Base-by-base conservation (phyloP, 2,329 filamentous ascomycete genomes). In the Cladobotryum protrusum region DNA sequence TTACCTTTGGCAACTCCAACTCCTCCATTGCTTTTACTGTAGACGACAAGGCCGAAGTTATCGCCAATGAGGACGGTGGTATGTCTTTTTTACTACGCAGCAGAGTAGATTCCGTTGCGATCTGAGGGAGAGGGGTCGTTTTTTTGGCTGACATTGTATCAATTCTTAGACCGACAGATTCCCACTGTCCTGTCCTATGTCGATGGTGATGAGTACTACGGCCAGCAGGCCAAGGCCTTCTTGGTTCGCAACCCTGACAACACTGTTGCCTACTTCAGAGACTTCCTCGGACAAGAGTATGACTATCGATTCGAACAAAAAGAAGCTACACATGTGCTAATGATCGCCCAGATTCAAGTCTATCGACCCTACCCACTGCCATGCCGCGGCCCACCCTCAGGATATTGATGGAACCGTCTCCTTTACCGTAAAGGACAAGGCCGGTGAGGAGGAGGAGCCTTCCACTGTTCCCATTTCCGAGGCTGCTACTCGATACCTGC, bases 51-150 rank as follows among this genome's bases (percentile, higher is more conserved):
- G 86, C 90, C 57, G 89, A 96, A 69, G 92, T 99, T 57, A 97
- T 99, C 73, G 93, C 93, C 65, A 97, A 99, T 74, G 93, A 97
- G 76, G 93, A 97, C 67, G 93, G 93, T 78, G 89, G 89, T 90
- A 68, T 65, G 82, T 72, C 42, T 45, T n/a, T 17, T 44, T 42
- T 43, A 14, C 19, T 33, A 11, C 17, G 7, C 24, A 9, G 11
- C 7, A 29, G 24, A 29, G 24, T 2, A 29, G 4, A 4, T 4
- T 29, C 11, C 24, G n/a, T n/a, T 37, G 34, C 24, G 8, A 20
- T 14, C 6, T 33, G 34, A 42, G 19, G 8, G 13, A 7, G 36
- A 41, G 17, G 45, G 36, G 18, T 32, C n/a, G 42, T 48, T 5
- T 12, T 19, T 11, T 19, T 34, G 19, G 42, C 52, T 53, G 48